These are phyloP conservation scores for Hemileccinum impolitum DNA, from an alignment of 768 basidiomycete species.

Conservation along the genomic window DNA sequence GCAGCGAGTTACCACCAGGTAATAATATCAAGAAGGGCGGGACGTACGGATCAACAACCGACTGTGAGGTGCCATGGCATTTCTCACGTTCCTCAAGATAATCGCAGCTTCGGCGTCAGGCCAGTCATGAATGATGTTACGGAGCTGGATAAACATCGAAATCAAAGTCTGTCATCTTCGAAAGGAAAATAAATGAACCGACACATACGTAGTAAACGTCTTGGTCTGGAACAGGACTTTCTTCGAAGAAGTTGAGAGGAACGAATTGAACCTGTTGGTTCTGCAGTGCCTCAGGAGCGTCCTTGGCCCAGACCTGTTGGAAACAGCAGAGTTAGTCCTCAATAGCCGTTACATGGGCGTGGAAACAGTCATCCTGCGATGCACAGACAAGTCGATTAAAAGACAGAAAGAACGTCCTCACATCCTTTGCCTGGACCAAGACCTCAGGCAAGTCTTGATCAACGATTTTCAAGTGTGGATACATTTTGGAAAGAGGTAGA, in stretches of 20 bases:
- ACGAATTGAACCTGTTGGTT: conserved; percentile 13
- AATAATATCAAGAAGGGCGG: background rate
- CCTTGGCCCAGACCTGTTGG: conserved; percentile 14
- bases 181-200: background rate
- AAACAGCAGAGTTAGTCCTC: background rate
- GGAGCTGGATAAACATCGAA: conserved; percentile 12
- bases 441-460: conserved; percentile 31
- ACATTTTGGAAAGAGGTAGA: conserved; percentile 22
- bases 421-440: conserved; percentile 18
- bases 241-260: conserved; percentile 22
- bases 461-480: conserved; percentile 25
- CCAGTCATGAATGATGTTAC: conserved; percentile 36
- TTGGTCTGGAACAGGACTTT: conserved; percentile 10
- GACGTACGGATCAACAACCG: conserved; percentile 33
- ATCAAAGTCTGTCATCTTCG: too few species aligned
- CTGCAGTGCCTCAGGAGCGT: conserved; percentile 17
- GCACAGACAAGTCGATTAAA: background rate
- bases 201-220: conserved; percentile 27
- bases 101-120: conserved; percentile 30
- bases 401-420: conserved; percentile 1
- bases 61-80: conserved; percentile 29
- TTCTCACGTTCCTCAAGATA: conserved; percentile 30
- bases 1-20: background rate
- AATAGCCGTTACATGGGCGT: too few species aligned
- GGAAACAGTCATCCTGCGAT: background rate